These are phyloP conservation scores for Colletotrichum destructivum DNA, from an alignment of 2,329 filamentous ascomycete genomes.

Conservation along the genomic window DNA sequence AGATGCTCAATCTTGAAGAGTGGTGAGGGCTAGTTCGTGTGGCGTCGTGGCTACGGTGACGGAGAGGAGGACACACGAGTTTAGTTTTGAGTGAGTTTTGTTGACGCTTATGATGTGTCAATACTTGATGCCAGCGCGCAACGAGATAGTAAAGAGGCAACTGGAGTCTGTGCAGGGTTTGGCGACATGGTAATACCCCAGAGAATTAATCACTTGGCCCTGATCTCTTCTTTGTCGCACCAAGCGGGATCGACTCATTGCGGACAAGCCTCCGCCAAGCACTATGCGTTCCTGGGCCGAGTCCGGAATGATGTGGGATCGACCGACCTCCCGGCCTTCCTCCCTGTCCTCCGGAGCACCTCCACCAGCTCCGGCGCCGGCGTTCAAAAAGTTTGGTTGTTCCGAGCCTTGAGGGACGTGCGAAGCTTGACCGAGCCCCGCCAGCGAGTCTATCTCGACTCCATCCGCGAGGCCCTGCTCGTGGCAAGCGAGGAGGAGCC, in stretches of 20 bases:
- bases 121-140: neutral
- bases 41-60: neutral
- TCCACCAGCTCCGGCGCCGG: neutral
- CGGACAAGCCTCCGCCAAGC: too few relatives aligned
- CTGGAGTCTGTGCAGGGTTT: too few relatives aligned
- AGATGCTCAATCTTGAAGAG: neutral
- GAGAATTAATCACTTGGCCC: too few relatives aligned
- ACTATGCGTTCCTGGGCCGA: too few relatives aligned
- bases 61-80: neutral
- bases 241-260: too few relatives aligned
- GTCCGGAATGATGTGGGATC: neutral
- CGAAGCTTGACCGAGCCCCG: conserved; percentile 8
- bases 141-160: too few relatives aligned
- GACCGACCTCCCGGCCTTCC: neutral
- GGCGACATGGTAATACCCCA: too few relatives aligned
- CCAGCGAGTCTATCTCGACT: conserved; percentile 18
- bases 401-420: neutral
- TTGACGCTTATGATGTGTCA: neutral
- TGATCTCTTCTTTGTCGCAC: too few relatives aligned
- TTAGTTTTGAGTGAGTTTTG: too few relatives aligned
- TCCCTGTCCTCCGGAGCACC: neutral
- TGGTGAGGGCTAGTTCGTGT: neutral
- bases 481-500: neutral
- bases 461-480: neutral
- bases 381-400: neutral